These are phyloP conservation scores for Porodaedalea pini DNA, from an alignment of 1,284 basidiomycete species.

Conservation along the genomic window DNA sequence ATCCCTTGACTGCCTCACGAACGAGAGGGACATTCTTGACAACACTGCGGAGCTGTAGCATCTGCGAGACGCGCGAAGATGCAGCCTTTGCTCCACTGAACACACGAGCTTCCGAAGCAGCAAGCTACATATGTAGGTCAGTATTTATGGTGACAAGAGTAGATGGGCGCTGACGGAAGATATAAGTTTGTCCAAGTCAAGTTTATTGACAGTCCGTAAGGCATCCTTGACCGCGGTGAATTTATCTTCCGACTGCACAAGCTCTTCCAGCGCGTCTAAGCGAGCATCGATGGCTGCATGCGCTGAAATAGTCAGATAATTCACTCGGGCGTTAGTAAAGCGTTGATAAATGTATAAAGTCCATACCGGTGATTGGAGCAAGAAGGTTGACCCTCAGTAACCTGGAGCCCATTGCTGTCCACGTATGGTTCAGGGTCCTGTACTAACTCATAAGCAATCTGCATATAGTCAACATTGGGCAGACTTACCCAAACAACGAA, in stretches of 20 bases:
- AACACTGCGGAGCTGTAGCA: conserved; percentile 70
- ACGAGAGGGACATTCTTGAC: conserved; percentile 64
- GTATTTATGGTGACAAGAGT: background rate
- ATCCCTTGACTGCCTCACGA: conserved; percentile 55
- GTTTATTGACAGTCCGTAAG: conserved; percentile 67
- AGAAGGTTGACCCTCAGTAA: conserved; percentile 79
- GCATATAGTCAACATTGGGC: background rate
- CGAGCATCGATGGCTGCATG: conserved; percentile 70
- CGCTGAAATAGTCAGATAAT: conserved; percentile 35
- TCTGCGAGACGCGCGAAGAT: conserved; percentile 66
- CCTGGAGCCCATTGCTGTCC: conserved; percentile 83
- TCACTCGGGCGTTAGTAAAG: background rate
- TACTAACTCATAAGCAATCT: background rate
- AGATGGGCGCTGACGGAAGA: conserved; percentile 48
- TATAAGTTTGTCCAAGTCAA: conserved; percentile 88
- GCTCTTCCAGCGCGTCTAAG: conserved; percentile 81
- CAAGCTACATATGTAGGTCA: conserved; percentile 43
- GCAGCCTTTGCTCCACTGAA: conserved; percentile 57
- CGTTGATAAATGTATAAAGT: background rate
- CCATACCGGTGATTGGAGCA: conserved; percentile 72
- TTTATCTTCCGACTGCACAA: conserved; percentile 71
- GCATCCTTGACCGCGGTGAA: conserved; percentile 68
- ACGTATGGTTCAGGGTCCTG: conserved; percentile 75
- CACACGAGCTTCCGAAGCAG: conserved; percentile 53
- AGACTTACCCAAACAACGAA: conserved; percentile 68